phyloP scores from a whole-genome alignment of 2,329 filamentous ascomycete genomes.

The Beauveria scarabaeidicola region DNA sequence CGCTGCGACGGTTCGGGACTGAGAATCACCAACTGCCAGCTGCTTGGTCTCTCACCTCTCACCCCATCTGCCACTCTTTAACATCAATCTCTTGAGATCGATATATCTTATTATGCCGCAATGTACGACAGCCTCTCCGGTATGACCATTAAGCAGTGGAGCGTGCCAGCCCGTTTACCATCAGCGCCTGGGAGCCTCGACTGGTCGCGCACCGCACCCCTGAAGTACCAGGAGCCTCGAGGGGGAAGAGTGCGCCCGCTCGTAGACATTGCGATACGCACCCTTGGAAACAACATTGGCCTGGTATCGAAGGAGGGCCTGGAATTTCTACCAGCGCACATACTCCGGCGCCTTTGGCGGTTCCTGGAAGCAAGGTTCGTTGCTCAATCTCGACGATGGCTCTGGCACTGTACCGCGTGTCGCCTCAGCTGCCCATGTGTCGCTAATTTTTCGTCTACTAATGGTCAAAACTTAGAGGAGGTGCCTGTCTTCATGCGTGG shows the following conservation, averaged over 20 bases:
- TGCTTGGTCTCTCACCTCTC: background rate
- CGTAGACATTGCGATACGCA: slow-evolving; percentile 29
- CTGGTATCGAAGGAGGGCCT: slow-evolving; percentile 26
- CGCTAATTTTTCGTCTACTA: background rate
- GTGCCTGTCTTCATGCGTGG: slow-evolving; percentile 30
- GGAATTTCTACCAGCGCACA: slow-evolving; percentile 24
- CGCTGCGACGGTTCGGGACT: background rate
- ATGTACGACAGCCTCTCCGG: slow-evolving; percentile 28
- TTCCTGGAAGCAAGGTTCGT: slow-evolving; percentile 31
- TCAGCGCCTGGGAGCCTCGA: slow-evolving; percentile 19
- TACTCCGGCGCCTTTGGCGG: slow-evolving; percentile 31
- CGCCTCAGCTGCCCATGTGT: background rate
- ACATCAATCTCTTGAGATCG: background rate
- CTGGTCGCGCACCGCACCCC: slow-evolving; percentile 28
- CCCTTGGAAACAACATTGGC: slow-evolving; percentile 30
- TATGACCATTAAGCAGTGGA: slow-evolving; percentile 30
- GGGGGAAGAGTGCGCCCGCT: slow-evolving; percentile 26
- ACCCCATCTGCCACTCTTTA: background rate
- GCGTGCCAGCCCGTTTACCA: slow-evolving; percentile 21
- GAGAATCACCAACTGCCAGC: background rate
- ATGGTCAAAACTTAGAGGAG: background rate
- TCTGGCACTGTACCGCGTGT: too few species aligned
- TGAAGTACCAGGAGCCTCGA: slow-evolving; percentile 15
- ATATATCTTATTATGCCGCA: background rate
- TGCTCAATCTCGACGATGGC: background rate